phyloP scores from a whole-genome alignment of 1,139 yeast species.

The Candida tropicalis region DNA sequence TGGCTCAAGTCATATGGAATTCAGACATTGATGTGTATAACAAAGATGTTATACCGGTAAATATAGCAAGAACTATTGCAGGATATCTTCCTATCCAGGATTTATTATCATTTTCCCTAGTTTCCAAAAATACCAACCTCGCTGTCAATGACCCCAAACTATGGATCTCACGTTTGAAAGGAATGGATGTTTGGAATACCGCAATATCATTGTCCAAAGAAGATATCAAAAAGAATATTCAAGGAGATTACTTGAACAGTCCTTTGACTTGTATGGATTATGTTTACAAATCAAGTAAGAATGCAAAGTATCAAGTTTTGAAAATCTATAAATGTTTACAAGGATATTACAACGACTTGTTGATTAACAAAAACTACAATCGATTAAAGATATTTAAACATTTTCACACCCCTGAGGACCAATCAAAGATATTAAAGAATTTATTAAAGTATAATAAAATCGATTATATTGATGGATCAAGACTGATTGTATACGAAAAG shows the following conservation, averaged over 20 bases:
- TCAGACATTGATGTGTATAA: slow-evolving; percentile 51
- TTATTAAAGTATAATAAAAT: slow-evolving; percentile 41
- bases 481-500: slow-evolving; percentile 44
- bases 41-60: slow-evolving; percentile 42
- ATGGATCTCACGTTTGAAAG: slow-evolving; percentile 55
- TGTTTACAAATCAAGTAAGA: slow-evolving; percentile 39
- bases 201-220: slow-evolving; percentile 17
- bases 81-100: slow-evolving; percentile 40
- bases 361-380: slow-evolving; percentile 49
- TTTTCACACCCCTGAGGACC: slow-evolving; percentile 51
- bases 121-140: slow-evolving; percentile 40
- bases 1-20: slow-evolving; percentile 54
- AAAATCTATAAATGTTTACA: slow-evolving; percentile 43
- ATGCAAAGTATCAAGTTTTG: slow-evolving; percentile 48
- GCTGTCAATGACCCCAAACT: slow-evolving; percentile 42
- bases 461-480: slow-evolving; percentile 38
- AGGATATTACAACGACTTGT: slow-evolving; percentile 50
- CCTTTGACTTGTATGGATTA: slow-evolving; percentile 45
- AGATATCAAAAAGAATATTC: slow-evolving; percentile 8
- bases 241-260: slow-evolving; percentile 17
- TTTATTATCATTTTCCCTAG: slow-evolving; percentile 35
- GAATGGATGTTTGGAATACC: slow-evolving; percentile 52
- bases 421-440: slow-evolving; percentile 45
- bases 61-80: slow-evolving; percentile 41
- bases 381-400: slow-evolving; percentile 50